phyloP scores from a whole-genome alignment of 768 basidiomycete genomes.

The Mycena haematopus region DNA sequence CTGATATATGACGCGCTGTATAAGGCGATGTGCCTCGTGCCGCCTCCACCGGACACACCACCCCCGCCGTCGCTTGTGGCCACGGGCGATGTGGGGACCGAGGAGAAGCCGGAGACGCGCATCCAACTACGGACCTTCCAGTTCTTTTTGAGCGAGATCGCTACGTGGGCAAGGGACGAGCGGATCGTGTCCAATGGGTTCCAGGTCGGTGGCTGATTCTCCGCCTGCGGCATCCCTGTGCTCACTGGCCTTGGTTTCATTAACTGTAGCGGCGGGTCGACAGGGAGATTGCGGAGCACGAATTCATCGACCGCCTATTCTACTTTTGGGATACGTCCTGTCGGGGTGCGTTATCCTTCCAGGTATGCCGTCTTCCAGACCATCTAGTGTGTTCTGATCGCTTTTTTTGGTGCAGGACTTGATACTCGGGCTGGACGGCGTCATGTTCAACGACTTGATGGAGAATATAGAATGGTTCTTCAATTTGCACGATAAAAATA shows the following conservation, averaged over 20 bases:
- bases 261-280: conserved; percentile 80
- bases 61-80: conserved; percentile 60
- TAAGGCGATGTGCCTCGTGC: conserved; percentile 79
- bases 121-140: conserved; percentile 87
- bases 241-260: conserved; percentile 9
- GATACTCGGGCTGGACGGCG: conserved; percentile 85
- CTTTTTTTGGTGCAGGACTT: conserved; percentile 67
- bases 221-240: neutral
- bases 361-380: conserved; percentile 53
- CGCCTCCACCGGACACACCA: conserved; percentile 62
- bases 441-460: conserved; percentile 98
- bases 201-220: conserved; percentile 54
- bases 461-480: conserved; percentile 99
- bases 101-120: conserved; percentile 88
- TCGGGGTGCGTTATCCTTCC: conserved; percentile 87
- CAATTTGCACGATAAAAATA: conserved; percentile 93
- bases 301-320: conserved; percentile 92
- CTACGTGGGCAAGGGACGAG: conserved; percentile 96
- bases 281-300: conserved; percentile 92
- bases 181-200: conserved; percentile 92
- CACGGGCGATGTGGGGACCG: conserved; percentile 59
- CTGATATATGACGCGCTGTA: conserved; percentile 93
- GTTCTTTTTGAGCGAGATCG: conserved; percentile 89
- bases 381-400: neutral
- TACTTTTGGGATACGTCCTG: conserved; percentile 91